Conservation (phyloP, 441 rosid genomes). For the Omphalea diandra region DNA sequence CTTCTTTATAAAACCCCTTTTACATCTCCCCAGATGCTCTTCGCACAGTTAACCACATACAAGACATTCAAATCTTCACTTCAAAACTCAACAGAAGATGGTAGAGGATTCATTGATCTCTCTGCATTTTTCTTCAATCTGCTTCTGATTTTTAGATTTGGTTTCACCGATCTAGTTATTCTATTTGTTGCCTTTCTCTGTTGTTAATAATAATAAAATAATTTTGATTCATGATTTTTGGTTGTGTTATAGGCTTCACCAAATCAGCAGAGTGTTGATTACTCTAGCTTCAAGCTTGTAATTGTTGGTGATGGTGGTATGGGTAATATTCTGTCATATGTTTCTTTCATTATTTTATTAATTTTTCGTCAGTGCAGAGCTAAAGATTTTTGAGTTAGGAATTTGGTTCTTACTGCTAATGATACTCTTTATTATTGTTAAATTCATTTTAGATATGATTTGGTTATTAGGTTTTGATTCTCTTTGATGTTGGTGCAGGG, state of each 20-base stretch:
- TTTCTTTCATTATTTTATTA: neutral
- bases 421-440: too few relatives aligned
- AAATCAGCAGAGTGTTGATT: constrained; percentile 50
- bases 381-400: neutral
- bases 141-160: neutral
- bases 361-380: neutral
- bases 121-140: neutral
- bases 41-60: neutral
- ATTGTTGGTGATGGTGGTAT: constrained; percentile 68
- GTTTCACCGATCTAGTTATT: constrained; percentile 4
- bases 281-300: constrained; percentile 62
- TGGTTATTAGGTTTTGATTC: neutral
- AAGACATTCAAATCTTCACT: constrained; percentile 8
- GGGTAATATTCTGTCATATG: constrained; percentile 23
- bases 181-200: too few relatives aligned
- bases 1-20: constrained; percentile 28
- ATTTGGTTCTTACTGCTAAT: neutral
- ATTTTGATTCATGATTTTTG: neutral
- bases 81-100: neutral
- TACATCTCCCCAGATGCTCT: neutral
- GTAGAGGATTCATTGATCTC: neutral
- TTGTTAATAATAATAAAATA: neutral
- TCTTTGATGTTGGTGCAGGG: constrained; percentile 26
- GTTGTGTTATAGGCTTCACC: constrained; percentile 47
- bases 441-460: neutral